Evolutionary conservation across 768 basidiomycete genomes (phyloP).

Genomic region (Amanita phalloides): DNA sequence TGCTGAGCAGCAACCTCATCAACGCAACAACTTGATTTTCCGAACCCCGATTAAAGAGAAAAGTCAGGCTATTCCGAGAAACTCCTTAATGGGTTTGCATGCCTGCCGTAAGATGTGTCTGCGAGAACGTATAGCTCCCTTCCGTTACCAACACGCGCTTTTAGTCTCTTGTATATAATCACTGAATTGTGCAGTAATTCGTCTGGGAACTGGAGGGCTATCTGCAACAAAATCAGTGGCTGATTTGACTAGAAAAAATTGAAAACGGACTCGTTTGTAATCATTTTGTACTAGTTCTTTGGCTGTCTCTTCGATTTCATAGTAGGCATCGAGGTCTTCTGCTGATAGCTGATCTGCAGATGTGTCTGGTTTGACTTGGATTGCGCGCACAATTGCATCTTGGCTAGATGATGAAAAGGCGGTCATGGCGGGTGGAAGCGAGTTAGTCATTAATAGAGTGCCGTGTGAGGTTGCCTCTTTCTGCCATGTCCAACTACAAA

Average conservation of each 20-base stretch:
- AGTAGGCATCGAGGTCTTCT: conserved; percentile 49
- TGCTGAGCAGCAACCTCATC: conserved; percentile 95
- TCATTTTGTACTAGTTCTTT: conserved; percentile 46
- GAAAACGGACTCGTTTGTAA: conserved; percentile 55
- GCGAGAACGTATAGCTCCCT: conserved; percentile 84
- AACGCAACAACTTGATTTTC: conserved; percentile 71
- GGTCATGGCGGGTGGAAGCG: conserved; percentile 1
- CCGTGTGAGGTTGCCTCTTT: no score
- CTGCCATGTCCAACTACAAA: conserved; percentile 33
- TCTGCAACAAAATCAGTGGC: conserved; percentile 25
- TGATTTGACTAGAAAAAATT: background rate
- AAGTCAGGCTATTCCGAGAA: background rate
- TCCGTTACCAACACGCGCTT: conserved; percentile 28
- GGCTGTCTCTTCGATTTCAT: conserved; percentile 64
- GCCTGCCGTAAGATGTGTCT: conserved; percentile 97
- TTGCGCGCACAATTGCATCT: conserved; percentile 48
- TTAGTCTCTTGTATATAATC: conserved; percentile 64
- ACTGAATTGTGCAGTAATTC: conserved; percentile 84
- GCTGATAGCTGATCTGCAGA: conserved; percentile 21
- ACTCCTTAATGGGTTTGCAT: conserved; percentile 8
- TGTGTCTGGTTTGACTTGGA: conserved; percentile 34
- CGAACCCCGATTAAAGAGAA: background rate
- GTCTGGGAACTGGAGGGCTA: conserved; percentile 94
- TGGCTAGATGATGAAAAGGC: conserved; percentile 49
- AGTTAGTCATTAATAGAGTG: no score